Conservation (phyloP, 768 basidiomycete genomes). For the Hypholoma sublateritium region DNA sequence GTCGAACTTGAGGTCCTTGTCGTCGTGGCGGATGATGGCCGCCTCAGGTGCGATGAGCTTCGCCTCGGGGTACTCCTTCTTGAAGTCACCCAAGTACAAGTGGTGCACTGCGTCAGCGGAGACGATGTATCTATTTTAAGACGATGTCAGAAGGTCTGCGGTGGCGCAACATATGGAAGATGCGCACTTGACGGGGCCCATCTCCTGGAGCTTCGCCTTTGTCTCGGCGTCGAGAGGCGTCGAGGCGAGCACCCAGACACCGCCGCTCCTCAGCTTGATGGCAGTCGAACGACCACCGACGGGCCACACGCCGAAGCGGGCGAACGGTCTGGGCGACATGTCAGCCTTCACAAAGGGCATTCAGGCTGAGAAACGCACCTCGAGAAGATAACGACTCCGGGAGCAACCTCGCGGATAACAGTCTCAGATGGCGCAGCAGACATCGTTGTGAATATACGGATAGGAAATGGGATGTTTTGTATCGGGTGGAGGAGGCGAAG, state of each 20-base stretch:
- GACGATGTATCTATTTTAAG: conserved; percentile 9
- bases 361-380: not conserved
- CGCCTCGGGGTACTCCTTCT: conserved; percentile 68
- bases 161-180: not conserved
- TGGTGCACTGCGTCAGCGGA: conserved; percentile 9
- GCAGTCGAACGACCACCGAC: conserved; percentile 86
- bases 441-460: not conserved
- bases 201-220: conserved; percentile 53
- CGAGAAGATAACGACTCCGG: not conserved
- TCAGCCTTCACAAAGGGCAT: not conserved
- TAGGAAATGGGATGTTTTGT: not conserved
- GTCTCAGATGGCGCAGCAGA: conserved; percentile 22
- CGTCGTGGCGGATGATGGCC: conserved; percentile 49
- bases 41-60: conserved; percentile 70
- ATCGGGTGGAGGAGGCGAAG: not conserved
- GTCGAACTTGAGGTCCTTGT: conserved; percentile 55
- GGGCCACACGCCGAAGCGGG: conserved; percentile 65
- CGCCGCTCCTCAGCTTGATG: conserved; percentile 27
- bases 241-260: conserved; percentile 11
- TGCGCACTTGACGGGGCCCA: conserved; percentile 72
- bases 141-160: not conserved
- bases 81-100: conserved; percentile 50
- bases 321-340: conserved; percentile 53
- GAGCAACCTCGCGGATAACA: conserved; percentile 38
- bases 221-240: conserved; percentile 45